phyloP scores from a whole-genome alignment of 768 basidiomycete species.

The Trametes sanguinea region DNA sequence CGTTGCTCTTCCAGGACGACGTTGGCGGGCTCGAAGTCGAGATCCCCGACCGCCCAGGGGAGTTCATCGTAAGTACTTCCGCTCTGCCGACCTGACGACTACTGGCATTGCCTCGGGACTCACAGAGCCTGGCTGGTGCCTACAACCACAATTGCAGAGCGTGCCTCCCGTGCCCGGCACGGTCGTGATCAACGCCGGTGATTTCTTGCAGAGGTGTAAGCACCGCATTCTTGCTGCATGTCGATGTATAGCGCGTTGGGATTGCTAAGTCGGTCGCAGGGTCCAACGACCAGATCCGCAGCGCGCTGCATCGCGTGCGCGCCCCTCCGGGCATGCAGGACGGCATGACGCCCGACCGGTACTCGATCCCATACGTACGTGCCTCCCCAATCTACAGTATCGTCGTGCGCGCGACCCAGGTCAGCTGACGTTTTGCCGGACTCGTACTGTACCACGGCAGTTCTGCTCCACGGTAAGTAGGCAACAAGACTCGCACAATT shows the following conservation, averaged over 20 bases:
- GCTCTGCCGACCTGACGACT: background rate
- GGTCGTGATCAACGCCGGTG: conserved; percentile 51
- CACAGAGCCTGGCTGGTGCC: too few relatives aligned
- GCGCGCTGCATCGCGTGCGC: conserved; percentile 54
- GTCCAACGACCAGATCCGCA: conserved; percentile 40
- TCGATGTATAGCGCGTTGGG: too few relatives aligned
- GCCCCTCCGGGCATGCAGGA: conserved; percentile 36
- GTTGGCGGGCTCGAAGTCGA: conserved; percentile 63
- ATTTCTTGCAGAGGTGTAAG: conserved; percentile 50
- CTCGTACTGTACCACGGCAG: conserved; percentile 23
- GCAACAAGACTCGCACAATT: conserved; percentile 19
- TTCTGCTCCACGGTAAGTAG: conserved; percentile 40
- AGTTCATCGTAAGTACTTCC: conserved; percentile 32
- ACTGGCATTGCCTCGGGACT: background rate
- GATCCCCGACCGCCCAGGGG: conserved; percentile 47
- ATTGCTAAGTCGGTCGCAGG: conserved; percentile 25
- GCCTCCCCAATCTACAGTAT: too few relatives aligned
- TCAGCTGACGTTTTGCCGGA: too few relatives aligned
- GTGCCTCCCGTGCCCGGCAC: conserved; percentile 47
- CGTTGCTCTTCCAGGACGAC: conserved; percentile 59
- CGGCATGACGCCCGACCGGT: conserved; percentile 48
- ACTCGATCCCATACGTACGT: conserved; percentile 61
- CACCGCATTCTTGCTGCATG: background rate
- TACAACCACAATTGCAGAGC: conserved; percentile 27
- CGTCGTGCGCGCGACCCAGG: too few relatives aligned